Evolutionary conservation across 257 asterid genomes (phyloP), one percentile per base, ranked within the genome.

Genomic region (Nicotiana noctiflora): DNA sequence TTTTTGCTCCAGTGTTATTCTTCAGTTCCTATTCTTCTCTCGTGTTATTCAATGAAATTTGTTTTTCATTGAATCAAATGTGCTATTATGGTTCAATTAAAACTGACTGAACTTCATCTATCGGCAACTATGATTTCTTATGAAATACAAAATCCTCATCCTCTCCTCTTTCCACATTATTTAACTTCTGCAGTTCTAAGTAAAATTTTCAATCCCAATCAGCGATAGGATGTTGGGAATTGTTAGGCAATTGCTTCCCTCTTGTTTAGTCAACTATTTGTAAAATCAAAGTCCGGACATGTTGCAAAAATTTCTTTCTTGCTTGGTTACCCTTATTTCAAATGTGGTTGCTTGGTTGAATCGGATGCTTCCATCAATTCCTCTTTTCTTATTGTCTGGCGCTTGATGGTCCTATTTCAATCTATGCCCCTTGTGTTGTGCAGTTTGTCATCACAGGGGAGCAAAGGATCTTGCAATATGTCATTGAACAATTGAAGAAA

Each of bases 391-490:
- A 14, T 72, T 46, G 19, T 72, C n/a, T 72, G 59, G 60, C 14
- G 15, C 4, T 11, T 46, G 64, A 44, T 66, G 32, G 23, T 60
- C 51, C 52, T 68, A 74, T 51, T 56, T 84, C 79, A 25, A 53
- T 37, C 40, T 84, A 79, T 74, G 56, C 23, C 40, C 23, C 60
- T 49, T 63, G 29, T 79, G n/a, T 25, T 79, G 72, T 84, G 84
- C 89, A 95, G 99, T 95, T 91, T 91, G 93, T 92, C 86, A 86
- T 93, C 80, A 95, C 99, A 25, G 89, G 97, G 77, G 99, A 95
- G 85, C 95, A 85, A 87, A 97, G 92, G 79, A 83, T 93, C 77
- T 83, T 95, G 87, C 92, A 84, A 84, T 90, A 89, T 89, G 92
- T 97, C 82, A 91, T 95, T 77, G 88, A 88, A 25, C 97, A 92